These are phyloP conservation scores for Dalbergia cultrata DNA, from an alignment of 306 rosid genomes.

Conservation along the genomic window DNA sequence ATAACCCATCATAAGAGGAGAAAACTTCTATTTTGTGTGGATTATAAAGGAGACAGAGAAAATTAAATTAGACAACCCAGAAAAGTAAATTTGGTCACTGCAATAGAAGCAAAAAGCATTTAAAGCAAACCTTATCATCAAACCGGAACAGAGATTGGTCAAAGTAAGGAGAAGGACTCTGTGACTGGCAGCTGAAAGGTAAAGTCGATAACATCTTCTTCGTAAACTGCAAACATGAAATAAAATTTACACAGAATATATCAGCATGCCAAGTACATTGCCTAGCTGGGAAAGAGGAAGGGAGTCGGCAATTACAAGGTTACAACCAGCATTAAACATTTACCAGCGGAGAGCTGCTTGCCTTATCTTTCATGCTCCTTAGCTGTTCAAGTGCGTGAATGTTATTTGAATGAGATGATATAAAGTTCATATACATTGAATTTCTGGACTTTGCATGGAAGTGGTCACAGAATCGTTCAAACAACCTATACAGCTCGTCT, in stretches of 20 bases:
- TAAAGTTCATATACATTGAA: slow-evolving; percentile 75
- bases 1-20: slow-evolving; percentile 13
- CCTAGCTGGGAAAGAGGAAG: not conserved
- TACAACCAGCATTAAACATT: slow-evolving; percentile 35
- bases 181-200: slow-evolving; percentile 91
- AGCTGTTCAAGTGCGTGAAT: slow-evolving; percentile 82
- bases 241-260: slow-evolving; percentile 19
- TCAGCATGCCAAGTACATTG: slow-evolving; percentile 11
- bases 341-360: slow-evolving; percentile 82
- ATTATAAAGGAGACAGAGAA: slow-evolving; percentile 17
- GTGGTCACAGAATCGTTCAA: slow-evolving; percentile 89
- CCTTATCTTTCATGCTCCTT: slow-evolving; percentile 70
- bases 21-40: slow-evolving; percentile 1
- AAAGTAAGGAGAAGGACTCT: slow-evolving; percentile 98
- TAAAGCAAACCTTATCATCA: slow-evolving; percentile 86
- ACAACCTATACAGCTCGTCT: slow-evolving; percentile 84
- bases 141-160: slow-evolving; percentile 92
- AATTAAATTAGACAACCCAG: slow-evolving; percentile 1
- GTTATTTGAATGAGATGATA: slow-evolving; percentile 91
- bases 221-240: slow-evolving; percentile 75
- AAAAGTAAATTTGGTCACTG: not conserved
- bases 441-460: slow-evolving; percentile 82
- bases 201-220: slow-evolving; percentile 92
- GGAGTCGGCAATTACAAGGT: slow-evolving; percentile 19
- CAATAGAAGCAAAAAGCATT: slow-evolving; percentile 15